phyloP scores from a whole-genome alignment of 768 basidiomycete genomes.

The Boletellus ananas region DNA sequence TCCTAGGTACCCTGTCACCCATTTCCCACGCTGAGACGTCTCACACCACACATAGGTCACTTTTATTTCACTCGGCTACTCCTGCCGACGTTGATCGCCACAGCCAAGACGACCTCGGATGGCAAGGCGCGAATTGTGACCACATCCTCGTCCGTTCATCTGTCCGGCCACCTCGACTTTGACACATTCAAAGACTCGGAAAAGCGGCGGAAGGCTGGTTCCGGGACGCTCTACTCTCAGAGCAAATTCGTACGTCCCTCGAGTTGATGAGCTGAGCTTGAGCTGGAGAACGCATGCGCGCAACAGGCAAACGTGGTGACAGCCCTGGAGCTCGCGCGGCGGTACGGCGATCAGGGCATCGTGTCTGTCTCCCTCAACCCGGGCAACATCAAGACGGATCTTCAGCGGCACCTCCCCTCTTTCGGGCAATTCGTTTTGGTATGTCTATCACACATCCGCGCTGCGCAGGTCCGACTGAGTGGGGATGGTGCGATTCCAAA shows the following conservation, averaged over 20 bases:
- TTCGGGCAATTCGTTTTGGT: slow-evolving; percentile 12
- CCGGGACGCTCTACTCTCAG: slow-evolving; percentile 29
- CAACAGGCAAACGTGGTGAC: slow-evolving; percentile 43
- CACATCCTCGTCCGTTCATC: slow-evolving; percentile 40
- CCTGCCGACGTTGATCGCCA: slow-evolving; percentile 43
- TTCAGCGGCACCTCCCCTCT: slow-evolving; percentile 23
- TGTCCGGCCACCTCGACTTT: slow-evolving; percentile 35
- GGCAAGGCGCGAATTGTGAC: slow-evolving; percentile 47
- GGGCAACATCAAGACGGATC: slow-evolving; percentile 35
- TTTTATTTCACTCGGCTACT: slow-evolving; percentile 56
- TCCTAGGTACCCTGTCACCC: slow-evolving; percentile 33
- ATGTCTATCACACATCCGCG: background rate
- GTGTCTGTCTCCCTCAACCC: slow-evolving; percentile 46
- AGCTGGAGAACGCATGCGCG: background rate
- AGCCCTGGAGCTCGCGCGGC: slow-evolving; percentile 43
- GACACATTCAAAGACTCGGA: slow-evolving; percentile 39
- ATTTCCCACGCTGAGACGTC: background rate
- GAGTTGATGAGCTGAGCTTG: background rate
- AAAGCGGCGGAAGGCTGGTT: slow-evolving; percentile 18
- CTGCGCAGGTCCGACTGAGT: background rate
- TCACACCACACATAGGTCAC: slow-evolving; percentile 42
- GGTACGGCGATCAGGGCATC: slow-evolving; percentile 45
- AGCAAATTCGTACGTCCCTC: slow-evolving; percentile 43
- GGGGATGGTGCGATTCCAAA: background rate
- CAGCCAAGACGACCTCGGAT: slow-evolving; percentile 36